phyloP scores from a whole-genome alignment of 345 rosid genomes.

The Aquilaria sinensis region DNA sequence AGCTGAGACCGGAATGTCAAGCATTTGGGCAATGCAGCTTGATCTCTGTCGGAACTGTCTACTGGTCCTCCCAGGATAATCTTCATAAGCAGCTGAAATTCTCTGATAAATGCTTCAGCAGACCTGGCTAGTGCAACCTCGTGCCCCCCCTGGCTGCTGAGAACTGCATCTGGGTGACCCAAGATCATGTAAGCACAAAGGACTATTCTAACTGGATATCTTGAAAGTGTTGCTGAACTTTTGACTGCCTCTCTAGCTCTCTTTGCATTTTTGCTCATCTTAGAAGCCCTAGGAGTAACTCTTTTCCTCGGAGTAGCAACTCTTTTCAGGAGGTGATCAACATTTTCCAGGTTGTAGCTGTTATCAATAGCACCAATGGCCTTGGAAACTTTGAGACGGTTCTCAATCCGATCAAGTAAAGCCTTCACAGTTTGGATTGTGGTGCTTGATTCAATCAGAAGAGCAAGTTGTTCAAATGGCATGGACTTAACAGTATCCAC shows the following conservation, averaged over 20 bases:
- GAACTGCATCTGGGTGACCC: slow-evolving; percentile 96
- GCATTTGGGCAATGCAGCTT: slow-evolving; percentile 30
- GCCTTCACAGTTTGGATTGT: slow-evolving; percentile 58
- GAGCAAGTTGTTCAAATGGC: slow-evolving; percentile 88
- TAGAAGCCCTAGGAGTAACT: slow-evolving; percentile 29
- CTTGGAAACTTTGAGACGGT: slow-evolving; percentile 59
- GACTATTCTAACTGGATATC: slow-evolving; percentile 85
- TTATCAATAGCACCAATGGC: slow-evolving; percentile 24
- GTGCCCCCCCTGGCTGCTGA: slow-evolving; percentile 83
- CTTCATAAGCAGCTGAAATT: slow-evolving; percentile 67
- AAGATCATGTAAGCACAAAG: slow-evolving; percentile 96
- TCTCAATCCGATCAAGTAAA: slow-evolving; percentile 76
- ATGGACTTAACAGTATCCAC: slow-evolving; percentile 41
- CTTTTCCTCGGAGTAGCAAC: slow-evolving; percentile 72
- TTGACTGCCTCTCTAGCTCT: slow-evolving; percentile 37
- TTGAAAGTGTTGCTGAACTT: slow-evolving; percentile 37
- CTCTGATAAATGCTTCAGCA: slow-evolving; percentile 53
- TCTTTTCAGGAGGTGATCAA: slow-evolving; percentile 87
- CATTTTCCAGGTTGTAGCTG: slow-evolving; percentile 43
- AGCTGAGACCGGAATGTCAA: slow-evolving; percentile 76
- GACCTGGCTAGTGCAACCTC: slow-evolving; percentile 69
- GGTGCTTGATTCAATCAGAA: slow-evolving; percentile 52
- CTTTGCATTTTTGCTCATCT: slow-evolving; percentile 51
- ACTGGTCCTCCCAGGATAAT: slow-evolving; percentile 72
- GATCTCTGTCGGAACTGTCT: slow-evolving; percentile 50